phyloP scores from a whole-genome alignment of 306 rosid species.

The Medicago lupulina region DNA sequence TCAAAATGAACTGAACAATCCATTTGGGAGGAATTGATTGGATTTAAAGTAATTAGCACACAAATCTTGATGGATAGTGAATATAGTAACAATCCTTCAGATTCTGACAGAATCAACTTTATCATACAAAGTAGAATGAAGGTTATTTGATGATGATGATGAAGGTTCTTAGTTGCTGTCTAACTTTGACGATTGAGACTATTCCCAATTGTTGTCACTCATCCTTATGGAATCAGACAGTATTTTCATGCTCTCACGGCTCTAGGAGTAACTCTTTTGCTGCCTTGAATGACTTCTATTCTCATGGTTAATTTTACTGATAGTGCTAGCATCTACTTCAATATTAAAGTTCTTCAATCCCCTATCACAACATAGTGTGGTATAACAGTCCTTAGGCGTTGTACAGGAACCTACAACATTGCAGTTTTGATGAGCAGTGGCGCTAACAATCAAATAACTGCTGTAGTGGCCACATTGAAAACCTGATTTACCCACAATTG shows the following conservation, averaged over 20 bases:
- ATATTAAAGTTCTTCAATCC: too few species aligned
- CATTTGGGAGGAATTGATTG: background rate
- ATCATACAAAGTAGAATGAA: background rate
- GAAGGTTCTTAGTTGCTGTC: constrained; percentile 11
- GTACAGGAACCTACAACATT: too few species aligned
- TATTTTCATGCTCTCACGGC: background rate
- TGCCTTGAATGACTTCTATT: background rate
- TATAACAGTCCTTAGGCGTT: too few species aligned
- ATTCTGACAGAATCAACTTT: background rate
- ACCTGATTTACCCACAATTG: background rate
- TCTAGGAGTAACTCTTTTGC: background rate
- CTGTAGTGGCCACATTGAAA: background rate
- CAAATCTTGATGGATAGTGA: constrained; percentile 12
- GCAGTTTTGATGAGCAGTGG: too few species aligned
- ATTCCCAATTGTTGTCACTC: background rate
- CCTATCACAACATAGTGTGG: too few species aligned
- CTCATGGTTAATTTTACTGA: background rate
- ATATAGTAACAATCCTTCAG: background rate
- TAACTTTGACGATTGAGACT: background rate
- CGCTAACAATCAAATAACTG: background rate
- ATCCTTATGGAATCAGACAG: background rate
- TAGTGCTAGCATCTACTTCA: background rate
- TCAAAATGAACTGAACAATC: background rate
- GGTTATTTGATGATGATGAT: too few species aligned
- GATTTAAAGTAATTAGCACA: background rate